These are phyloP conservation scores for Mortierella sp. DNA, from an alignment of 371 early-diverging fungal species.

Conservation along the genomic window DNA sequence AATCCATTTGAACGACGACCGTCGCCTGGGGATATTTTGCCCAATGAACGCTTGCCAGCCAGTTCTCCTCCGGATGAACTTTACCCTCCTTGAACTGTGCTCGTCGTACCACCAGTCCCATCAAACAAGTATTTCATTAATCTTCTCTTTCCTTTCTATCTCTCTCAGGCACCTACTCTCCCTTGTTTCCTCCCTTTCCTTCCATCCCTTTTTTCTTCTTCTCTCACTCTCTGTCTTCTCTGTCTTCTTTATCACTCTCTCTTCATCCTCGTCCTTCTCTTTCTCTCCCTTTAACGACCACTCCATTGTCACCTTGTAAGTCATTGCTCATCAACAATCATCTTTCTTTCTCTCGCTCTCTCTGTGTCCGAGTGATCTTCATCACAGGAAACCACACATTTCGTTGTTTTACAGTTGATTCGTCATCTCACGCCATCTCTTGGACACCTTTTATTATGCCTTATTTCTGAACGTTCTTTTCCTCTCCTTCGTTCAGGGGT, in stretches of 20 bases:
- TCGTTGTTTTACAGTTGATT: slow-evolving; percentile 10
- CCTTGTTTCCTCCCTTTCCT: background rate
- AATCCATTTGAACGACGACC: no score
- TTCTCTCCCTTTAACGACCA: background rate
- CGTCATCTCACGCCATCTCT: slow-evolving; percentile 37
- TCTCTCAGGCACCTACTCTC: background rate
- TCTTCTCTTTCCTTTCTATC: background rate
- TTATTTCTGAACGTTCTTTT: background rate
- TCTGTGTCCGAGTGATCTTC: no score
- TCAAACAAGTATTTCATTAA: background rate
- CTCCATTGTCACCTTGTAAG: slow-evolving; percentile 3
- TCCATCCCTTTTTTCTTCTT: background rate
- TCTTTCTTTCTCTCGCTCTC: background rate
- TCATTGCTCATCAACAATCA: background rate
- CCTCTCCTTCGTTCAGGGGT: background rate
- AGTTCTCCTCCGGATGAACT: background rate
- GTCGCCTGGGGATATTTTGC: background rate
- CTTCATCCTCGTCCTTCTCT: background rate
- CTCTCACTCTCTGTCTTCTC: background rate
- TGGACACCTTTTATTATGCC: no score
- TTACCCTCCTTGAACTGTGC: background rate
- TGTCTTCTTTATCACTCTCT: background rate
- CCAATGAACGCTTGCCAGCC: slow-evolving; percentile 2
- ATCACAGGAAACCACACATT: background rate
- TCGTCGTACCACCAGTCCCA: background rate